Base-by-base conservation (phyloP, 1,139 yeast species). In the Pichiaceae sp. region DNA sequence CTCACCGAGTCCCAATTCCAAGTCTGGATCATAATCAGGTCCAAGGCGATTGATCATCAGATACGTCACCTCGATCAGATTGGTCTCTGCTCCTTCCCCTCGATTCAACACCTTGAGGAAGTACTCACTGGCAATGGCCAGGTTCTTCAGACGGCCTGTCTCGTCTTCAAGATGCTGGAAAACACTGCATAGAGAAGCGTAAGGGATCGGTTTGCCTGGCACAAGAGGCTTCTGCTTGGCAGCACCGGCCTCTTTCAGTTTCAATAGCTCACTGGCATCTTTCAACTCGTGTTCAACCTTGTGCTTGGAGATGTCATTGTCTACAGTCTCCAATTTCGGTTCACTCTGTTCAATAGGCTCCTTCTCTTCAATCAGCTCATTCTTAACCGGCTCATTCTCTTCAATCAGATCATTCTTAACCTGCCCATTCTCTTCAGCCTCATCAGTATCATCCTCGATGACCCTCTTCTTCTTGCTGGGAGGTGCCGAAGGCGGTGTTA, bases 1-100 rank as follows among this genome's bases (percentile, higher is more conserved):
- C 56, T 91, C 98, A 12, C 98, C 99, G 3, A 91, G 68, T 0
- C 98, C 97, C 27, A 91, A 63, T 53, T 91, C 98, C 42, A 89
- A 64, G 29, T 93, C 96, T 0, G 59, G 58, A 52, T 86, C 96
- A 54, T 91, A 91, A 54, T 91, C 98, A 0, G 98, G 98, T 0
- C 97, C 96, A 14, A 91, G 65, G 39, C 93, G 66, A 55, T 89
- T 89, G 53, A 89, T 87, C 58, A 83, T 84, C 15, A 91, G 67
- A 50, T 89, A 91, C 1, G 89, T 83, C 1, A 85, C 76, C 41
- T 73, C 75, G 4, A 84, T 70, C 40, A 91, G 62, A 35, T 75
- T 78, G 14, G 68, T 78, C 17, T 60, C 50, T 9, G 76, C 67
- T 19, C 38, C 40, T n/a, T 43, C 42, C 3, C 40, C 45, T 31